Evolutionary conservation across 371 early-diverging fungal genomes (phyloP).

Genomic region (Apophysomyces variabilis): DNA sequence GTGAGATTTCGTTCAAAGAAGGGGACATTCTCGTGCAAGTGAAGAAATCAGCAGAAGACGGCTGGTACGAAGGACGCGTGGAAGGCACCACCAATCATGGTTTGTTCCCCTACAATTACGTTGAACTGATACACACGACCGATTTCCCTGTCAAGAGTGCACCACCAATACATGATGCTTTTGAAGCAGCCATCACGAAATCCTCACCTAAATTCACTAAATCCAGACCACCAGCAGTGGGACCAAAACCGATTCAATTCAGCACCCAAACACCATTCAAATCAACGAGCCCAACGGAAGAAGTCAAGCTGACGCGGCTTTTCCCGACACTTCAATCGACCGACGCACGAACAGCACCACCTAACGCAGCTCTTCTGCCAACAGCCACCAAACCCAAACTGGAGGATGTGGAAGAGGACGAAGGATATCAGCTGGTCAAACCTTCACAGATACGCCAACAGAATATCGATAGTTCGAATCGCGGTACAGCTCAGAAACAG

Average conservation of each 20-base stretch:
- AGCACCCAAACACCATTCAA: slow-evolving; percentile 9
- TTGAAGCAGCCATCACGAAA: slow-evolving; percentile 31
- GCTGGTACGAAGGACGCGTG: slow-evolving; percentile 62
- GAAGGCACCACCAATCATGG: slow-evolving; percentile 50
- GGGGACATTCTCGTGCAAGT: slow-evolving; percentile 64
- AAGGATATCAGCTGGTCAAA: slow-evolving; percentile 46
- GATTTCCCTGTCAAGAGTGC: slow-evolving; percentile 19
- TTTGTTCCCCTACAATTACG: slow-evolving; percentile 63
- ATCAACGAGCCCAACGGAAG: slow-evolving; percentile 12
- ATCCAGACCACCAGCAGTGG: slow-evolving; percentile 9
- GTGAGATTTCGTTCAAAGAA: slow-evolving; percentile 62
- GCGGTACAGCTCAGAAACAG: slow-evolving; percentile 10
- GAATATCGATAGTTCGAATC: not conserved
- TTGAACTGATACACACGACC: slow-evolving; percentile 35
- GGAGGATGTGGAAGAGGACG: slow-evolving; percentile 29
- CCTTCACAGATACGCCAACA: slow-evolving; percentile 43
- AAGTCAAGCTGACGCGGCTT: slow-evolving; percentile 10
- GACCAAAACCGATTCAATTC: slow-evolving; percentile 15
- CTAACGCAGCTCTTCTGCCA: not conserved
- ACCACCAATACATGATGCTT: slow-evolving; percentile 21
- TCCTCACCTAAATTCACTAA: slow-evolving; percentile 6
- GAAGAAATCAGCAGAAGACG: slow-evolving; percentile 56
- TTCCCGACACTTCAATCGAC: slow-evolving; percentile 11
- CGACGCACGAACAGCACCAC: slow-evolving; percentile 8
- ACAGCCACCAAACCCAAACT: slow-evolving; percentile 1